Percentiles rank a stretch among this genome's conserved stretches.
phyloP scores from a whole-genome alignment of 1,284 basidiomycete species.

The Irpex sp. region DNA sequence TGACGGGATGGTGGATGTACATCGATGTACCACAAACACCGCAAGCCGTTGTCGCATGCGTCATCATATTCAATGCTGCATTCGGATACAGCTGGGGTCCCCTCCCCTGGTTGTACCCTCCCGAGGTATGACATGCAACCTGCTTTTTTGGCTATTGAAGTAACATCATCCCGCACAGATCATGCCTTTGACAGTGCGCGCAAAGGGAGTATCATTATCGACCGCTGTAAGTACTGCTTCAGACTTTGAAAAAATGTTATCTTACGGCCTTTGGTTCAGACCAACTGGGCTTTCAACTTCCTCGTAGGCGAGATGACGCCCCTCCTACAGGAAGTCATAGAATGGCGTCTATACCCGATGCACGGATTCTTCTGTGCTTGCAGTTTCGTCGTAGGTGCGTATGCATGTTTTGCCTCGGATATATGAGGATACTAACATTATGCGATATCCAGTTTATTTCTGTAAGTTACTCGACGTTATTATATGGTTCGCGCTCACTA shows the following conservation, averaged over 20 bases:
- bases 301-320: conserved; percentile 90
- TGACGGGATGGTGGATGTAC: conserved; percentile 92
- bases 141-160: background rate
- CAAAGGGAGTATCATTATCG: conserved; percentile 92
- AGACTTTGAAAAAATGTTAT: background rate
- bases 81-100: conserved; percentile 88
- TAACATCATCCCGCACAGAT: conserved; percentile 53
- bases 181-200: conserved; percentile 85
- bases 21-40: conserved; percentile 85
- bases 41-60: conserved; percentile 86
- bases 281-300: conserved; percentile 85
- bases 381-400: conserved; percentile 77
- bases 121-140: conserved; percentile 49
- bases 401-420: conserved; percentile 3
- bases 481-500: conserved; percentile 2
- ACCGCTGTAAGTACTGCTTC: conserved; percentile 47
- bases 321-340: conserved; percentile 83
- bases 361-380: conserved; percentile 92
- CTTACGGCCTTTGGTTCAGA: conserved; percentile 19
- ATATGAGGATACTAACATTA: conserved; percentile 14
- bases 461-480: conserved; percentile 37
- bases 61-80: conserved; percentile 91
- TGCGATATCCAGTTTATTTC: conserved; percentile 57
- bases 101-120: conserved; percentile 86
- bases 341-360: conserved; percentile 95